Percentiles rank a stretch among this genome's conserved stretches.
Evolutionary conservation across 179 eudicot species (phyloP).

Genomic region (Beta macrorhiza): DNA sequence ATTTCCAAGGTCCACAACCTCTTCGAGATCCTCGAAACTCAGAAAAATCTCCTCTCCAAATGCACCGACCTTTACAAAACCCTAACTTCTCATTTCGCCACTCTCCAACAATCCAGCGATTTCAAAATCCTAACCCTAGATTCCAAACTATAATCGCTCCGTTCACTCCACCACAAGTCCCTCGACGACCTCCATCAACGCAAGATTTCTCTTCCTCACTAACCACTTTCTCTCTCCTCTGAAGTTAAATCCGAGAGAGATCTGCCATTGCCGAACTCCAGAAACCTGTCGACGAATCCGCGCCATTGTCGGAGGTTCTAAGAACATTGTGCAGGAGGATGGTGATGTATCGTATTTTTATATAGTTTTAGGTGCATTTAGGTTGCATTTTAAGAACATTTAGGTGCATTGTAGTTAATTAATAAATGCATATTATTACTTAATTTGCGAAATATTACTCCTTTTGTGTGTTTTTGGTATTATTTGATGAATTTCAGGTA

Average conservation of each 20-base stretch:
- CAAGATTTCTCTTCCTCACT: constrained; percentile 39
- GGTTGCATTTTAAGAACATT: too few relatives aligned
- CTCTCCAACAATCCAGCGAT: constrained; percentile 32
- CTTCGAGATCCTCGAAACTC: constrained; percentile 46
- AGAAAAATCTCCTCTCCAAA: constrained; percentile 35
- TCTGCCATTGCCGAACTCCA: constrained; percentile 37
- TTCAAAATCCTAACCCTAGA: constrained; percentile 35
- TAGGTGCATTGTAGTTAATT: too few relatives aligned
- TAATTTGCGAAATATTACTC: too few relatives aligned
- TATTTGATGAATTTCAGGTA: too few relatives aligned
- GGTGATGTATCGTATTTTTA: too few relatives aligned
- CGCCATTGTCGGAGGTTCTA: constrained; percentile 26
- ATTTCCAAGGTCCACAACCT: constrained; percentile 26
- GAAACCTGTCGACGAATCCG: neutral
- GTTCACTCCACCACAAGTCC: constrained; percentile 22
- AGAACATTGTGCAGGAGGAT: constrained; percentile 36
- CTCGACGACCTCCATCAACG: constrained; percentile 32
- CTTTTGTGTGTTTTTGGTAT: too few relatives aligned
- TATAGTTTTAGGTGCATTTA: too few relatives aligned
- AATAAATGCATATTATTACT: too few relatives aligned
- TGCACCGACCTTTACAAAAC: constrained; percentile 45
- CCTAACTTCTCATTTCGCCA: constrained; percentile 44
- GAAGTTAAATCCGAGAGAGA: constrained; percentile 27
- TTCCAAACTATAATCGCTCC: constrained; percentile 36
- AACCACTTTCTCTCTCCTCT: constrained; percentile 24